phyloP scores from a whole-genome alignment of 192 early-diverging fungal species.

The Phycomyces blakesleeanus region DNA sequence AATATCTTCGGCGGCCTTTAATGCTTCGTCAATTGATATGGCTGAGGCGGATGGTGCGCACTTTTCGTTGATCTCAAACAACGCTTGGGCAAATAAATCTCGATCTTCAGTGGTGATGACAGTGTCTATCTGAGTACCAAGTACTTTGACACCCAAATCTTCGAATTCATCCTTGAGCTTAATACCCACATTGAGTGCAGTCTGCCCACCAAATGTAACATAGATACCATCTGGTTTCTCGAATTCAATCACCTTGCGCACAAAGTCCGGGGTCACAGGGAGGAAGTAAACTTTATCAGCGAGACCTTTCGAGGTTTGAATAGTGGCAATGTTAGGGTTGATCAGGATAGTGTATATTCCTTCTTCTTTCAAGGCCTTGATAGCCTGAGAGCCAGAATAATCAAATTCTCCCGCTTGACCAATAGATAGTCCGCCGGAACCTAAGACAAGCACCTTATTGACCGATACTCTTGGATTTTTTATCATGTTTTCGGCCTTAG shows the following conservation, averaged over 20 bases:
- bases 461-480: constrained; percentile 56
- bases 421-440: constrained; percentile 95
- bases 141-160: constrained; percentile 83
- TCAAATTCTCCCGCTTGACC: constrained; percentile 99
- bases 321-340: constrained; percentile 99
- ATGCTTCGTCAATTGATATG: constrained; percentile 76
- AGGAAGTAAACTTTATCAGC: constrained; percentile 98
- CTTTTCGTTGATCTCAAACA: constrained; percentile 87
- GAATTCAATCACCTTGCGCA: constrained; percentile 91
- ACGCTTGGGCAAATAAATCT: constrained; percentile 84
- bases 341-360: constrained; percentile 96
- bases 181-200: constrained; percentile 95
- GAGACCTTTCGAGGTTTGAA: constrained; percentile 95
- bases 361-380: constrained; percentile 98
- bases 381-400: constrained; percentile 95
- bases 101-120: constrained; percentile 98
- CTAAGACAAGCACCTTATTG: constrained; percentile 93
- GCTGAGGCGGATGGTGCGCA: constrained; percentile 87
- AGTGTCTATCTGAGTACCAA: constrained; percentile 93
- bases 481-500: constrained; percentile 36
- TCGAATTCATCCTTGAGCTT: constrained; percentile 91
- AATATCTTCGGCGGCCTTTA: constrained; percentile 80
- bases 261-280: constrained; percentile 91
- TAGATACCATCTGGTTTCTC: constrained; percentile 99
- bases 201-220: constrained; percentile 98